Evolutionary conservation across 1,284 basidiomycete genomes (phyloP).

Genomic region (Ustilago nuda): DNA sequence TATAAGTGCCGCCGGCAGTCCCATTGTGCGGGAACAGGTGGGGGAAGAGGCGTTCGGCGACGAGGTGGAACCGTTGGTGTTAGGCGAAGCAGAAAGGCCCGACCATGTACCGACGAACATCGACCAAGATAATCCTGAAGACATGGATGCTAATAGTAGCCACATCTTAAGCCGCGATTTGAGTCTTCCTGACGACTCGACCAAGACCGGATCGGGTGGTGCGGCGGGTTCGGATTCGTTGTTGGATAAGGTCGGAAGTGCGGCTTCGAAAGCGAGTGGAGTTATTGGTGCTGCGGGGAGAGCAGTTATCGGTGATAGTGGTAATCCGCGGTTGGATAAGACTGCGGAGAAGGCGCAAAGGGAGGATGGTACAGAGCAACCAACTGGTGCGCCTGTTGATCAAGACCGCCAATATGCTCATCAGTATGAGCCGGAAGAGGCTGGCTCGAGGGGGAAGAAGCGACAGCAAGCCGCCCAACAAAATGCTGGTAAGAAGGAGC

Average conservation of each 20-base stretch:
- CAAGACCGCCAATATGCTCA: slow-evolving; percentile 22
- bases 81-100: slow-evolving; percentile 37
- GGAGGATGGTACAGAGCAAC: slow-evolving; percentile 18
- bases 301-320: slow-evolving; percentile 34
- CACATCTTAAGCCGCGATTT: slow-evolving; percentile 23
- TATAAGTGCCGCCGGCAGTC: slow-evolving; percentile 65
- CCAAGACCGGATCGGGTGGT: slow-evolving; percentile 35
- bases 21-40: slow-evolving; percentile 12
- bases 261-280: slow-evolving; percentile 74
- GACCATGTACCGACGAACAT: slow-evolving; percentile 6
- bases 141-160: slow-evolving; percentile 3
- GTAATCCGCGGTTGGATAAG: slow-evolving; percentile 45
- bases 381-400: slow-evolving; percentile 27
- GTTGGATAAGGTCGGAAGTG: slow-evolving; percentile 61
- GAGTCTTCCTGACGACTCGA: slow-evolving; percentile 40
- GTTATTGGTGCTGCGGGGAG: slow-evolving; percentile 74
- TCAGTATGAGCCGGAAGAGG: slow-evolving; percentile 32
- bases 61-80: slow-evolving; percentile 60
- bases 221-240: slow-evolving; percentile 39
- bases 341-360: slow-evolving; percentile 29
- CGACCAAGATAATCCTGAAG: slow-evolving; percentile 1
- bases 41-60: slow-evolving; percentile 15
- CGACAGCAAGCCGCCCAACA: slow-evolving; percentile 28
- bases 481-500: neutral
- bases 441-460: slow-evolving; percentile 33